Percentiles rank a stretch among this genome's conserved stretches.
Conservation (phyloP, 2,329 filamentous ascomycete genomes). For the Exophiala viscosa region DNA sequence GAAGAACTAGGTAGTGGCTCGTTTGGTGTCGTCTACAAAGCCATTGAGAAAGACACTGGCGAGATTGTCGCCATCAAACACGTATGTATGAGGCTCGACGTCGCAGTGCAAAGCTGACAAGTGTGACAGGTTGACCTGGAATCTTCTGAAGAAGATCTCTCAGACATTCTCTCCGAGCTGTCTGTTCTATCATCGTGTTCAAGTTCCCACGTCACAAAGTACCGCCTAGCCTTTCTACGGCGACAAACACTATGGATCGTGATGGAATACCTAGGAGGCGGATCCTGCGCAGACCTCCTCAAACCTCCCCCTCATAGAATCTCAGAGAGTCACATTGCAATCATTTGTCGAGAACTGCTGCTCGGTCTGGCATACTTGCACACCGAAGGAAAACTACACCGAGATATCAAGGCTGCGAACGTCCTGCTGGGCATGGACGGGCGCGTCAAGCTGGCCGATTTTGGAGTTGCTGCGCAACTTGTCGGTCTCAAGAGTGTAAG, state of each 20-base stretch:
- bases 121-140: conserved; percentile 86
- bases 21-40: conserved; percentile 96
- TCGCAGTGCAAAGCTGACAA: not conserved
- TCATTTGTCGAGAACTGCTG: conserved; percentile 88
- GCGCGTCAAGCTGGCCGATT: conserved; percentile 94
- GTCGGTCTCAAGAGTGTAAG: conserved; percentile 97
- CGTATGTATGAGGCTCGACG: conserved; percentile 51
- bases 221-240: conserved; percentile 92
- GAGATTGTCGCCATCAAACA: conserved; percentile 96
- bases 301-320: conserved; percentile 42
- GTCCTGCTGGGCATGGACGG: conserved; percentile 86
- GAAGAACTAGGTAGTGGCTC: conserved; percentile 95
- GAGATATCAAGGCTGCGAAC: conserved; percentile 96
- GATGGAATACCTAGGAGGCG: conserved; percentile 95
- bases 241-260: conserved; percentile 99
- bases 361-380: conserved; percentile 90
- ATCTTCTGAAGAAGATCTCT: conserved; percentile 96
- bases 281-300: conserved; percentile 89
- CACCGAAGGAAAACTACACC: conserved; percentile 88
- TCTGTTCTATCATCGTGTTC: conserved; percentile 93
- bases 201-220: conserved; percentile 83
- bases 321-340: conserved; percentile 84
- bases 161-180: conserved; percentile 97
- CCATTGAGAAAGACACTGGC: conserved; percentile 83
- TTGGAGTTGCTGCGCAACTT: conserved; percentile 92